These are phyloP conservation scores for Neonectria ditissima DNA, from an alignment of 2,329 filamentous ascomycete genomes.

Conservation along the genomic window DNA sequence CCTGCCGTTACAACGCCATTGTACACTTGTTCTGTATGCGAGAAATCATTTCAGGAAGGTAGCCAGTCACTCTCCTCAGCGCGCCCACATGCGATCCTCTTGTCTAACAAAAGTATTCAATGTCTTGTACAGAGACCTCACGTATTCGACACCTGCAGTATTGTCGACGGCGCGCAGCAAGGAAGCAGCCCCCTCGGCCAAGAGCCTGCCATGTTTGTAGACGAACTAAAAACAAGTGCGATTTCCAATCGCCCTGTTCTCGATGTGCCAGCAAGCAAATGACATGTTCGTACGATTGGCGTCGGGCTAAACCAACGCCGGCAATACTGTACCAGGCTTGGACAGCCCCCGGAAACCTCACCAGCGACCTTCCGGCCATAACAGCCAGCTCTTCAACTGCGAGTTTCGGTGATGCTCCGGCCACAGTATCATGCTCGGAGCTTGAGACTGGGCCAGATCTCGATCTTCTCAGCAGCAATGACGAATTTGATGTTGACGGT, in stretches of 20 bases:
- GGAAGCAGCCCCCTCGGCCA: background rate
- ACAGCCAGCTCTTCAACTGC: background rate
- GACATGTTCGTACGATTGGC: background rate
- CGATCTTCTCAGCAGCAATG: no score
- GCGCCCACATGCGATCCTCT: background rate
- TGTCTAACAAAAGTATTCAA: background rate
- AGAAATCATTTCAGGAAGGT: slow-evolving; percentile 9
- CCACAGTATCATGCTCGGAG: background rate
- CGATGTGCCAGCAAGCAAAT: background rate
- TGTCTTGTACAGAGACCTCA: background rate
- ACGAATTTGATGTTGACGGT: background rate
- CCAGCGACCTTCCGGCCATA: background rate
- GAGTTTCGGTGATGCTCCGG: background rate
- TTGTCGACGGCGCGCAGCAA: slow-evolving; percentile 6
- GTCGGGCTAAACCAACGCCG: background rate
- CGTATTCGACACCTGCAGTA: slow-evolving; percentile 9
- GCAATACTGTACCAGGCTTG: background rate
- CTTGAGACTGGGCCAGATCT: background rate
- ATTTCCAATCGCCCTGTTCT: slow-evolving; percentile 10
- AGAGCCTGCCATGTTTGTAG: slow-evolving; percentile 10
- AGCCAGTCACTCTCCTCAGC: background rate
- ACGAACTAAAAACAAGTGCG: slow-evolving; percentile 15
- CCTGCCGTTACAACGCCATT: background rate
- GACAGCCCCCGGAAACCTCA: background rate
- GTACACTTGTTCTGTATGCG: slow-evolving; percentile 1